These are phyloP conservation scores for Tetrapisispora arboricola DNA, from an alignment of 805 yeast genomes.

Conservation along the genomic window DNA sequence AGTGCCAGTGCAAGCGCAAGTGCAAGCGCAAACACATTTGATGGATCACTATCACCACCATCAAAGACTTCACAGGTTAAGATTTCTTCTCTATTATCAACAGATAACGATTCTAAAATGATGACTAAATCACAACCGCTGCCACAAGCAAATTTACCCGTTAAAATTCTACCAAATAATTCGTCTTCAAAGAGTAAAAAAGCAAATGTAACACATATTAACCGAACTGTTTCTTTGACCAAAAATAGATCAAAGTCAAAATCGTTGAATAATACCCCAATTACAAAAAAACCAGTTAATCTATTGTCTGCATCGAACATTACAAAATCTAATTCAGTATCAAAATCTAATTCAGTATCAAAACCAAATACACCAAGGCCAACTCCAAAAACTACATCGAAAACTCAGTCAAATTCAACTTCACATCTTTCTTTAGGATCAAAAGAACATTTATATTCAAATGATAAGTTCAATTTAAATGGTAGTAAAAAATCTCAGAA, in stretches of 20 bases:
- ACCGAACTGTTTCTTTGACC: too few species aligned
- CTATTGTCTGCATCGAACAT: background rate
- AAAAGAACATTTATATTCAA: too few species aligned
- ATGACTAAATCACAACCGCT: too few species aligned
- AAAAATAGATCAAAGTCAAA: background rate
- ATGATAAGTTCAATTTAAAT: background rate
- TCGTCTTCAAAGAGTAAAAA: background rate
- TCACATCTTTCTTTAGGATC: background rate
- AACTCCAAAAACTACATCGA: constrained; percentile 1
- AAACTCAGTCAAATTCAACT: background rate
- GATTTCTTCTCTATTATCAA: constrained; percentile 12
- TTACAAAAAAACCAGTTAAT: background rate
- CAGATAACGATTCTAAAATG: background rate
- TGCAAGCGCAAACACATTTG: too few species aligned
- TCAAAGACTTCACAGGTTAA: constrained; percentile 7
- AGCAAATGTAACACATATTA: constrained; percentile 3
- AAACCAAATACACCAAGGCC: background rate
- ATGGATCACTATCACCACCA: background rate
- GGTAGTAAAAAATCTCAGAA: constrained; percentile 9
- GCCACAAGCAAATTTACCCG: background rate
- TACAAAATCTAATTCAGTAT: background rate
- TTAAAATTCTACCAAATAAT: background rate
- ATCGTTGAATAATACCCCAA: background rate
- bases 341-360: background rate
- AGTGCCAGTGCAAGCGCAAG: background rate